Conservation (phyloP, 2,329 filamentous ascomycete genomes). For the Orbilia ellipsospora region DNA sequence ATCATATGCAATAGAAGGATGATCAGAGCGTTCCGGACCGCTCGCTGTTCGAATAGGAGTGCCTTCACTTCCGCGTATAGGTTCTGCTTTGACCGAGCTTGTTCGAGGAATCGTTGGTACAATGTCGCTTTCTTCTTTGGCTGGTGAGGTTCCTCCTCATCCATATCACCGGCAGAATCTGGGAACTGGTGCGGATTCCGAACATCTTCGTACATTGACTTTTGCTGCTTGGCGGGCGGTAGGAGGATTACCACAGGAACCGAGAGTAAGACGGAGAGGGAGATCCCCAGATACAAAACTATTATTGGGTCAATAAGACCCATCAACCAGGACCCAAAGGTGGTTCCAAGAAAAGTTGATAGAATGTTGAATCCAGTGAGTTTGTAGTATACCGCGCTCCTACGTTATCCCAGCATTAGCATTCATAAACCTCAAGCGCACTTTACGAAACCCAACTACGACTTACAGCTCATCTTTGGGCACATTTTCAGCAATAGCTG, state of each 20-base stretch:
- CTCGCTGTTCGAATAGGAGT: slow-evolving; percentile 29
- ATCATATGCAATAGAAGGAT: slow-evolving; percentile 40
- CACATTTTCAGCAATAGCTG: slow-evolving; percentile 48
- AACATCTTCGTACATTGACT: slow-evolving; percentile 39
- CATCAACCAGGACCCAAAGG: slow-evolving; percentile 47
- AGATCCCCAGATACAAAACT: slow-evolving; percentile 38
- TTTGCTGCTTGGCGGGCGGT: slow-evolving; percentile 8
- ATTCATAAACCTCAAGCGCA: background rate
- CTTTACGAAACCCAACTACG: background rate
- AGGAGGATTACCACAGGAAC: slow-evolving; percentile 41
- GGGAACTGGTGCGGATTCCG: slow-evolving; percentile 17
- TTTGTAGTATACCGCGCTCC: slow-evolving; percentile 46
- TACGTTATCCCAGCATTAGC: background rate
- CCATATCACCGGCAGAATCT: slow-evolving; percentile 16
- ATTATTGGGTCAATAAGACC: slow-evolving; percentile 26
- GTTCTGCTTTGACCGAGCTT: slow-evolving; percentile 41
- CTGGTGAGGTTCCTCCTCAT: slow-evolving; percentile 25
- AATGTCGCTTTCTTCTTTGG: slow-evolving; percentile 22
- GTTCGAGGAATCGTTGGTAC: slow-evolving; percentile 41
- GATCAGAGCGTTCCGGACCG: slow-evolving; percentile 42
- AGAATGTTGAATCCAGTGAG: slow-evolving; percentile 47
- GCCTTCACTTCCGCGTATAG: slow-evolving; percentile 33
- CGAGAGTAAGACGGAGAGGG: slow-evolving; percentile 30
- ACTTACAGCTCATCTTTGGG: slow-evolving; percentile 52
- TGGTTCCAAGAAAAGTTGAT: slow-evolving; percentile 41